Percentiles rank a stretch among this genome's conserved stretches.
Conservation (phyloP, 1,284 basidiomycete species). For the Phaffia rhodozyma region DNA sequence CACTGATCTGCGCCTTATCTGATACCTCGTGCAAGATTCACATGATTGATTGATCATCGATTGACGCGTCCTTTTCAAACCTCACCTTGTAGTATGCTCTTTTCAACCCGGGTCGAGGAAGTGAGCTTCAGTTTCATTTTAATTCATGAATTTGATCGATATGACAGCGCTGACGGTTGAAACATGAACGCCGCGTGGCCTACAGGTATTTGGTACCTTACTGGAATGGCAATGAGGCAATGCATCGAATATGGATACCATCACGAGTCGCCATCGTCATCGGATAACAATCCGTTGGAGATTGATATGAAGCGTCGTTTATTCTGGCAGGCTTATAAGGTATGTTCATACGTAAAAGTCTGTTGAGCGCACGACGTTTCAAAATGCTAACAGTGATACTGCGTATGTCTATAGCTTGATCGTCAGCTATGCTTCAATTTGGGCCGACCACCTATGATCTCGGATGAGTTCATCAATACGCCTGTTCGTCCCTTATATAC, state of each 20-base stretch:
- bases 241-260: conserved; percentile 38
- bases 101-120: conserved; percentile 37
- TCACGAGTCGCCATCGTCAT: conserved; percentile 34
- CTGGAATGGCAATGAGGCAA: conserved; percentile 35
- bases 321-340: conserved; percentile 37
- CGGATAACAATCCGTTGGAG: conserved; percentile 34
- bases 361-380: neutral
- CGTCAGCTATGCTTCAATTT: conserved; percentile 34
- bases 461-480: conserved; percentile 36
- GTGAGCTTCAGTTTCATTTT: conserved; percentile 16
- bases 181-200: neutral
- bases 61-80: neutral
- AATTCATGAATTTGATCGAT: neutral
- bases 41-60: neutral
- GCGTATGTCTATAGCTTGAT: conserved; percentile 27
- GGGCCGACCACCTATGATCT: conserved; percentile 35
- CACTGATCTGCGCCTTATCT: neutral
- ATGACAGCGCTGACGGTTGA: no score
- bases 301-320: conserved; percentile 36
- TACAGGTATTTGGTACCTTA: conserved; percentile 34
- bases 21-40: neutral
- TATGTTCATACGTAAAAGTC: neutral
- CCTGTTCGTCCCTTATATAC: conserved; percentile 24
- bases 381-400: neutral
- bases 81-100: conserved; percentile 34